Conservation (phyloP, 441 rosid genomes). For the Pelargonium australe region DNA sequence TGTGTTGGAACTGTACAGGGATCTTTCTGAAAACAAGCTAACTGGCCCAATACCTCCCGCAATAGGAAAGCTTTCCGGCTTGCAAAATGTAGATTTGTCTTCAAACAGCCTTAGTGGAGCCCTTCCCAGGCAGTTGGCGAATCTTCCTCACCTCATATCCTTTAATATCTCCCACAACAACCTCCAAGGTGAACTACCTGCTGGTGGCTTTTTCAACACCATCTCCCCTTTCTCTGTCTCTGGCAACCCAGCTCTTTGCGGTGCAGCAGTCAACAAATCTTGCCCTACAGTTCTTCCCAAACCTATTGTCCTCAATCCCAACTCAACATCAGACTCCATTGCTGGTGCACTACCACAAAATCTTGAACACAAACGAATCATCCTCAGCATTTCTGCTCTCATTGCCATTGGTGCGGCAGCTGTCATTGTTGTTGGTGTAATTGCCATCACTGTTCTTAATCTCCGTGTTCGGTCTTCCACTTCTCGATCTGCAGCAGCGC, state of each 20-base stretch:
- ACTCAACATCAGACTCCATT: constrained; percentile 43
- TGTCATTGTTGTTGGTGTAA: constrained; percentile 58
- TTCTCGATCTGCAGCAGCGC: constrained; percentile 51
- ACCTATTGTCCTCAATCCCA: constrained; percentile 68
- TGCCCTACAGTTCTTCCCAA: constrained; percentile 62
- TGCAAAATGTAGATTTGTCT: constrained; percentile 54
- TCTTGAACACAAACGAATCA: constrained; percentile 45
- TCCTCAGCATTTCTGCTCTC: constrained; percentile 67
- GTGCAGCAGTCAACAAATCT: constrained; percentile 52
- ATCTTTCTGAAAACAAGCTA: constrained; percentile 47
- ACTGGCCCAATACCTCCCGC: constrained; percentile 41
- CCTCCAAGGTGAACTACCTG: constrained; percentile 56
- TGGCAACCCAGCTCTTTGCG: constrained; percentile 58
- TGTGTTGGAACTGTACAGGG: constrained; percentile 28
- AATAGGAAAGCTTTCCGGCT: constrained; percentile 38
- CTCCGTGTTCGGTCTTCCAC: constrained; percentile 48
- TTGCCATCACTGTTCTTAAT: constrained; percentile 69
- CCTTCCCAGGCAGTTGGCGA: constrained; percentile 55
- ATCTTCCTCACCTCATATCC: constrained; percentile 43
- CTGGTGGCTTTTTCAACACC: constrained; percentile 56
- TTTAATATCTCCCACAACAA: constrained; percentile 69
- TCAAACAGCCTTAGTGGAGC: constrained; percentile 42
- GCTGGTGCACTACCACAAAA: constrained; percentile 31
- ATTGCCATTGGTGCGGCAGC: constrained; percentile 76
- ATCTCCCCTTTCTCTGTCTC: constrained; percentile 48